Conservation (phyloP, 257 asterid species). For the Buddleja alternifolia region DNA sequence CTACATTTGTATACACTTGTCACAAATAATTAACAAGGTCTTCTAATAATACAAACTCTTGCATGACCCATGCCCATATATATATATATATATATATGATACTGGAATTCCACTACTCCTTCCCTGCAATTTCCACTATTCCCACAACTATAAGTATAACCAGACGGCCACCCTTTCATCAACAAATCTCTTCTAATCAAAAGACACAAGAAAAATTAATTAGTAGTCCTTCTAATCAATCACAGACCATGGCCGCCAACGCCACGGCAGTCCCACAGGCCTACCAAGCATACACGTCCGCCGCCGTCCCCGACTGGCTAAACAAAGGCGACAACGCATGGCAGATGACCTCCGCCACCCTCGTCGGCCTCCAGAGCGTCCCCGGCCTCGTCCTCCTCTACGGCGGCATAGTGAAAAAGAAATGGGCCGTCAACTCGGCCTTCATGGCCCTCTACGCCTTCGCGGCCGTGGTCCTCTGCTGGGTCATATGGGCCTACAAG, state of each 20-base stretch:
- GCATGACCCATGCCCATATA: too few species aligned
- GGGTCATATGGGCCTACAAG: slow-evolving; percentile 65
- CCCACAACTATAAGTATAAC: too few species aligned
- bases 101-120: too few species aligned
- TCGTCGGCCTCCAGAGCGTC: slow-evolving; percentile 65
- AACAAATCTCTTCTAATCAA: too few species aligned
- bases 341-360: slow-evolving; percentile 68
- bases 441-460: slow-evolving; percentile 74
- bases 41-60: too few species aligned
- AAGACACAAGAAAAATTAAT: too few species aligned
- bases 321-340: slow-evolving; percentile 78
- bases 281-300: slow-evolving; percentile 50
- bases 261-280: slow-evolving; percentile 46
- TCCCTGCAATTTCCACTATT: too few species aligned
- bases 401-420: slow-evolving; percentile 66
- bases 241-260: slow-evolving; percentile 36
- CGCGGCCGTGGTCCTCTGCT: slow-evolving; percentile 61
- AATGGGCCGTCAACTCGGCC: slow-evolving; percentile 68
- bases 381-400: slow-evolving; percentile 66
- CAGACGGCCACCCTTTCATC: too few species aligned
- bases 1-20: too few species aligned
- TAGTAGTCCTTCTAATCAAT: too few species aligned
- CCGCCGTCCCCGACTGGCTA: slow-evolving; percentile 57
- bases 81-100: too few species aligned
- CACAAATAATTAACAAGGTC: too few species aligned